A percentile compares a stretch with the other conserved stretches of the same genome.
Evolutionary conservation across 768 basidiomycete species (phyloP).

Genomic region (Tremella fuciformis): DNA sequence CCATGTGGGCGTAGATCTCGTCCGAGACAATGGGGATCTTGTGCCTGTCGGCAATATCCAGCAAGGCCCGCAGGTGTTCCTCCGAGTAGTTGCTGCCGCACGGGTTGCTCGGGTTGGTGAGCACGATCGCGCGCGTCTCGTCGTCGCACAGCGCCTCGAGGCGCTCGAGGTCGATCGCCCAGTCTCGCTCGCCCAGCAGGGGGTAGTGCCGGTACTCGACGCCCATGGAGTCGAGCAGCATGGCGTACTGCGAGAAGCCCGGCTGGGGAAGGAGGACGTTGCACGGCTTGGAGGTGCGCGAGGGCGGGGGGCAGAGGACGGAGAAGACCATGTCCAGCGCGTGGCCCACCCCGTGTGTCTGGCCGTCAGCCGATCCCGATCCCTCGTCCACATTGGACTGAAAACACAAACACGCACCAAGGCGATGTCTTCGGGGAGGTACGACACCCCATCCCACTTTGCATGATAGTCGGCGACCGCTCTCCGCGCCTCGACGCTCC

Average conservation of each 20-base stretch:
- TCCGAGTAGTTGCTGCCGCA: slow-evolving; percentile 51
- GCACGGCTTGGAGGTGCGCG: slow-evolving; percentile 15
- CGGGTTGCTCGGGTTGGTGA: slow-evolving; percentile 53
- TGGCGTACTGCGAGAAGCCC: slow-evolving; percentile 52
- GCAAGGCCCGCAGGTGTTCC: slow-evolving; percentile 42
- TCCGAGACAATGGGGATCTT: slow-evolving; percentile 51
- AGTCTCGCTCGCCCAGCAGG: slow-evolving; percentile 47
- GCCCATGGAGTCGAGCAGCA: slow-evolving; percentile 39
- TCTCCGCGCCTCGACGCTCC: slow-evolving; percentile 41
- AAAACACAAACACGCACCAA: slow-evolving; percentile 36
- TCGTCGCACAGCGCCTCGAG: slow-evolving; percentile 50
- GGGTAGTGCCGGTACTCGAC: slow-evolving; percentile 51
- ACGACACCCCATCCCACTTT: slow-evolving; percentile 44
- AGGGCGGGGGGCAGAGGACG: slow-evolving; percentile 40
- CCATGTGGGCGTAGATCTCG: slow-evolving; percentile 50
- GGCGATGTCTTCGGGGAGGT: slow-evolving; percentile 37
- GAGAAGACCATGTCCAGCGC: slow-evolving; percentile 51
- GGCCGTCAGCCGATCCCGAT: slow-evolving; percentile 5
- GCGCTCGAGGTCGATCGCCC: slow-evolving; percentile 50
- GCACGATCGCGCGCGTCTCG: slow-evolving; percentile 48
- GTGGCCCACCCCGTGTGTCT: slow-evolving; percentile 52
- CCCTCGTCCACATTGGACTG: neutral
- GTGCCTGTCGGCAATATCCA: slow-evolving; percentile 42
- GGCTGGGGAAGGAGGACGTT: slow-evolving; percentile 52
- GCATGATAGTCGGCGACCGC: slow-evolving; percentile 51